Conservation (phyloP, 1,284 basidiomycete species). For the Cutaneotrichosporon daszewskae region DNA sequence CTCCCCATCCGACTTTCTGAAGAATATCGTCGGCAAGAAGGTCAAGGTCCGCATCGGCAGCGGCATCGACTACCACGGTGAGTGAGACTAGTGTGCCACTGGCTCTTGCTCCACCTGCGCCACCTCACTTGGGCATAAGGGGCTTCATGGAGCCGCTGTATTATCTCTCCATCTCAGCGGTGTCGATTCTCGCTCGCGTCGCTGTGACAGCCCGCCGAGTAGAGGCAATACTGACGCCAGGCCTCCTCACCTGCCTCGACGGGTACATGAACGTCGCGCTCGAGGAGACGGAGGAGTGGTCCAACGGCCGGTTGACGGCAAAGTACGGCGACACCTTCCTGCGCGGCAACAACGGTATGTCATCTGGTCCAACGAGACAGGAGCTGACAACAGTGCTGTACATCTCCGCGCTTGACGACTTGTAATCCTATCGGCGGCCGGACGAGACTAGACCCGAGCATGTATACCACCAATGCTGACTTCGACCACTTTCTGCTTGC, state of each 20-base stretch:
- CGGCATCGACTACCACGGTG: conserved; percentile 92
- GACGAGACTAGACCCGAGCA: no score
- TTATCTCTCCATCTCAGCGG: no score
- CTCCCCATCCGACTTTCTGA: conserved; percentile 83
- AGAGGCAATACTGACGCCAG: conserved; percentile 55
- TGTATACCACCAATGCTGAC: no score
- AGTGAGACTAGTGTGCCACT: no score
- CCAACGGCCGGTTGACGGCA: conserved; percentile 78
- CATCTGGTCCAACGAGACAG: no score
- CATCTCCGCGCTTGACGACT: conserved; percentile 50
- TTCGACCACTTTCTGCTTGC: no score
- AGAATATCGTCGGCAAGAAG: conserved; percentile 88
- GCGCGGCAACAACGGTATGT: conserved; percentile 90
- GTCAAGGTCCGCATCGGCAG: conserved; percentile 93
- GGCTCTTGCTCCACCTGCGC: no score
- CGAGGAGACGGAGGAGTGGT: conserved; percentile 93
- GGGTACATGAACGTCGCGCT: conserved; percentile 99
- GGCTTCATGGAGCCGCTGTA: no score
- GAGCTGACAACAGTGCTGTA: conserved; percentile 47
- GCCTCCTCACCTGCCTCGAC: conserved; percentile 90
- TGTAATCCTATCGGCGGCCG: conserved; percentile 23
- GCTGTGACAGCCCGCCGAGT: no score
- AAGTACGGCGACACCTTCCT: conserved; percentile 92
- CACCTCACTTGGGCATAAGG: no score
- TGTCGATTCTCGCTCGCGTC: no score